Evolutionary conservation across 2,329 filamentous ascomycete species (phyloP).

Genomic region (Fusarium mundagurra): DNA sequence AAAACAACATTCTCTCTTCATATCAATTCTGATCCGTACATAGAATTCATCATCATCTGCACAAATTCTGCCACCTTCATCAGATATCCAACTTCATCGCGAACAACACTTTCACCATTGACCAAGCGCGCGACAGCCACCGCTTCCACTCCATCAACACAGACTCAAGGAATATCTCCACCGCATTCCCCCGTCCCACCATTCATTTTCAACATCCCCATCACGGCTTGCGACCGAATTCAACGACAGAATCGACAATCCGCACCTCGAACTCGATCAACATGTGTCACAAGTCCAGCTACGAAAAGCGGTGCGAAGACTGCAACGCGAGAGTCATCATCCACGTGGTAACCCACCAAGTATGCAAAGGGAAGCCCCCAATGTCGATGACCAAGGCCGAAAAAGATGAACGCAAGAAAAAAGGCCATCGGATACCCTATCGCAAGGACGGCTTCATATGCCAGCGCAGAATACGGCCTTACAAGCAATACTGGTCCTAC

Average conservation of each 20-base stretch:
- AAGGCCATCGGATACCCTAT: background rate
- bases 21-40: background rate
- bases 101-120: rapidly evolving
- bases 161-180: rapidly evolving
- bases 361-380: background rate
- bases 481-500: background rate
- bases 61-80: background rate
- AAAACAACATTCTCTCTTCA: background rate
- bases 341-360: background rate
- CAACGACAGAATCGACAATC: background rate
- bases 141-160: background rate
- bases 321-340: background rate
- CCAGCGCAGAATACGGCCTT: background rate
- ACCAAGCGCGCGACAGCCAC: background rate
- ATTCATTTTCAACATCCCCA: background rate
- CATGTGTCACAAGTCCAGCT: background rate
- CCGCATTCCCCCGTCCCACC: background rate
- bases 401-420: background rate
- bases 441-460: background rate
- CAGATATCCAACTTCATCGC: no score
- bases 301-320: background rate
- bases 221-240: background rate
- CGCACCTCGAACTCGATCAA: no score
- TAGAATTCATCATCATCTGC: background rate
- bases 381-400: background rate